These are phyloP conservation scores for Pythium volutum DNA, from an alignment of 352 stramenopile species.

Conservation along the genomic window DNA sequence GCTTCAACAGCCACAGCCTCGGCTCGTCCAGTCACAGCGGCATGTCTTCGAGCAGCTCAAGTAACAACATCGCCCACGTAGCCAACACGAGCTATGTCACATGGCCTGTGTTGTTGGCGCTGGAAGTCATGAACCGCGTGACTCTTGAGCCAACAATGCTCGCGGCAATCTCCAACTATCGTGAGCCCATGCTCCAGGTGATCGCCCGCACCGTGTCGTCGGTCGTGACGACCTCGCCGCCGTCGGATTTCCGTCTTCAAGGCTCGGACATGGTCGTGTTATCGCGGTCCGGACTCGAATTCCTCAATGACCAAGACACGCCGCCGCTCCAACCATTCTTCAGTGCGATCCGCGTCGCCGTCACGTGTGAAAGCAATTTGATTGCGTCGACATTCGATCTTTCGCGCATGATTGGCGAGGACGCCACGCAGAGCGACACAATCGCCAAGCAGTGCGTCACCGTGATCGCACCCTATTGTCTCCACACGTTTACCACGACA, in stretches of 20 bases:
- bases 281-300: constrained; percentile 65
- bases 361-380: constrained; percentile 75
- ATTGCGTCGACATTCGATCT: constrained; percentile 73
- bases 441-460: constrained; percentile 60
- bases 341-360: constrained; percentile 68
- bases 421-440: constrained; percentile 40
- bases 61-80: constrained; percentile 18
- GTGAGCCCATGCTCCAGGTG: constrained; percentile 46
- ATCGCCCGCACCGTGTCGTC: constrained; percentile 69
- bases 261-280: constrained; percentile 34
- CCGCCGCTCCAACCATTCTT: constrained; percentile 78
- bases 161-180: constrained; percentile 60
- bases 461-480: constrained; percentile 59
- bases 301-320: constrained; percentile 81
- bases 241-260: constrained; percentile 60
- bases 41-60: constrained; percentile 14
- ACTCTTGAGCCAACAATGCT: constrained; percentile 67
- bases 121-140: constrained; percentile 80
- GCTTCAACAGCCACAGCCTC: constrained; percentile 46
- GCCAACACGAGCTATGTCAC: constrained; percentile 69
- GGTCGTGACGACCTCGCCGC: constrained; percentile 77
- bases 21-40: constrained; percentile 24
- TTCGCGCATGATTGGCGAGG: constrained; percentile 43
- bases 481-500: constrained; percentile 71
- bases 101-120: constrained; percentile 74